Evolutionary conservation across 1,284 basidiomycete genomes (phyloP).

Genomic region (Naganishia sp.): DNA sequence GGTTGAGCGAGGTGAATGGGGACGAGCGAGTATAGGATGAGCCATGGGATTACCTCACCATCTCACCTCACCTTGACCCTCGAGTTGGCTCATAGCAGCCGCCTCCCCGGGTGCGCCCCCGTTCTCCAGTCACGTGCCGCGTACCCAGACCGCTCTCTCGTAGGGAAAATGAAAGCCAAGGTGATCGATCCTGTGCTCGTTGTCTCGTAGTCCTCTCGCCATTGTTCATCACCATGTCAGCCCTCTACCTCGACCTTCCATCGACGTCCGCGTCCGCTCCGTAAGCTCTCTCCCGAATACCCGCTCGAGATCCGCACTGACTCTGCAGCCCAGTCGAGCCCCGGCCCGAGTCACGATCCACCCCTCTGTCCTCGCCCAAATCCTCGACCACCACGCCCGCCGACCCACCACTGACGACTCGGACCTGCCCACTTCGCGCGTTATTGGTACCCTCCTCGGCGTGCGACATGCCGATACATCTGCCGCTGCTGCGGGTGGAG

Average conservation of each 20-base stretch:
- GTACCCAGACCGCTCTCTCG: background rate
- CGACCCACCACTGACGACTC: slow-evolving; percentile 68
- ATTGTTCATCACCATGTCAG: slow-evolving; percentile 11
- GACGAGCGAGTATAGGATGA: background rate
- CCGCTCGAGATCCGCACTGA: background rate
- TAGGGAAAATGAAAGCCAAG: slow-evolving; percentile 18
- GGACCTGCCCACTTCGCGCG: slow-evolving; percentile 57
- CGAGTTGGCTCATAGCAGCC: too few species aligned
- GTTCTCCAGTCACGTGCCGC: slow-evolving; percentile 4
- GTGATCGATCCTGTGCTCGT: slow-evolving; percentile 17
- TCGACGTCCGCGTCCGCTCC: slow-evolving; percentile 19
- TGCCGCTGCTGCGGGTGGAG: slow-evolving; percentile 38
- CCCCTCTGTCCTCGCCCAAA: slow-evolving; percentile 90
- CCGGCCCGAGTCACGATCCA: slow-evolving; percentile 78
- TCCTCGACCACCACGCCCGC: slow-evolving; percentile 96
- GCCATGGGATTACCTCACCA: background rate
- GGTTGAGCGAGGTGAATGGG: background rate
- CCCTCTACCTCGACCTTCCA: slow-evolving; percentile 22
- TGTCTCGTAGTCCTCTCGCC: background rate
- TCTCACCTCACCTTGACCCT: too few species aligned
- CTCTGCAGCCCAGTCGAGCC: slow-evolving; percentile 56
- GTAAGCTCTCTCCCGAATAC: background rate
- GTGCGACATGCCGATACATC: slow-evolving; percentile 64
- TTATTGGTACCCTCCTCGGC: slow-evolving; percentile 94
- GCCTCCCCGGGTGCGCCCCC: slow-evolving; percentile 18